Percentiles rank a stretch among this genome's conserved stretches.
phyloP scores from a whole-genome alignment of 129 eudicot genomes.

The Sambucus nigra region DNA sequence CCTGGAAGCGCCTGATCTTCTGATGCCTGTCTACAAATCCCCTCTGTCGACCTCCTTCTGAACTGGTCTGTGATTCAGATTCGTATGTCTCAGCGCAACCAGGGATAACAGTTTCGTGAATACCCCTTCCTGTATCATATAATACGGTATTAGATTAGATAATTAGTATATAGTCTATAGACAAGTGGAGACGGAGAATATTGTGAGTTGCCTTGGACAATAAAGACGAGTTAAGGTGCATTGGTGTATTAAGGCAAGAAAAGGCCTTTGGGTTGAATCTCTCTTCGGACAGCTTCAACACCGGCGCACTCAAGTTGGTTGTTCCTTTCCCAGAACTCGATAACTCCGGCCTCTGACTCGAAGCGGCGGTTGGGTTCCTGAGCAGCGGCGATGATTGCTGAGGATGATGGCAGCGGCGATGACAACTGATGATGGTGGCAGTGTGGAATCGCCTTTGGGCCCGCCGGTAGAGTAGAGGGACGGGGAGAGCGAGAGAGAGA shows the following conservation, averaged over 20 bases:
- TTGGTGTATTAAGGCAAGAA: constrained; percentile 1
- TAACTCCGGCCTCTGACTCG: background rate
- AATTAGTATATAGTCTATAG: background rate
- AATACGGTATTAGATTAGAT: background rate
- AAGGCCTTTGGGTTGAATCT: background rate
- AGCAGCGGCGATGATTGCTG: too few species aligned
- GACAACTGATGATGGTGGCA: too few species aligned
- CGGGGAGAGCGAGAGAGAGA: too few species aligned
- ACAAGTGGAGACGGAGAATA: background rate
- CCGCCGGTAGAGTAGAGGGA: too few species aligned
- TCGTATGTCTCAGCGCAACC: constrained; percentile 68
- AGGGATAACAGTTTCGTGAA: constrained; percentile 46
- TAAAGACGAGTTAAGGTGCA: background rate
- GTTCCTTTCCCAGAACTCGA: constrained; percentile 4
- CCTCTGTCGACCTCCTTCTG: background rate
- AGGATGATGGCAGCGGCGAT: too few species aligned
- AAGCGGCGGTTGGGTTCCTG: background rate
- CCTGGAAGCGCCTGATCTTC: constrained; percentile 31
- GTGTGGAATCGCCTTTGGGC: too few species aligned
- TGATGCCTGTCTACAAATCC: constrained; percentile 49
- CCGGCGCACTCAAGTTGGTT: constrained; percentile 1
- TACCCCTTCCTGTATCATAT: constrained; percentile 31
- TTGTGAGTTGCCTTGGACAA: background rate
- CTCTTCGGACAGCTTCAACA: background rate
- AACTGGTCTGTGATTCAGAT: constrained; percentile 7